Conservation (phyloP, 202 grass and related monocot species). For the Dendrocalamus latiflorus region DNA sequence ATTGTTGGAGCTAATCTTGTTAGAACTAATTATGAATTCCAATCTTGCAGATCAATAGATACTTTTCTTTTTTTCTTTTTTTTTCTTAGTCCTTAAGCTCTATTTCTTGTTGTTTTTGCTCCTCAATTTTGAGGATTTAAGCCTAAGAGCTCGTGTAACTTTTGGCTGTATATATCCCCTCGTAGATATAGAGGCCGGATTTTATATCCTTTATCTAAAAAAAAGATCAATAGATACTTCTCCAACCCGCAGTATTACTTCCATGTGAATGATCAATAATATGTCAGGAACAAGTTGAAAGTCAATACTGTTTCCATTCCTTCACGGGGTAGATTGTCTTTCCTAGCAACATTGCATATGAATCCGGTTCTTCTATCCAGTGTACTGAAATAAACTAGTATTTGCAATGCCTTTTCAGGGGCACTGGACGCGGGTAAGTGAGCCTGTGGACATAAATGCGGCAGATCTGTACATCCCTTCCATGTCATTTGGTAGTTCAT, state of each 20-base stretch:
- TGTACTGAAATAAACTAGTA: not conserved
- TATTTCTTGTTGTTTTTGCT: too few relatives aligned
- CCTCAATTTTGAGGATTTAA: too few relatives aligned
- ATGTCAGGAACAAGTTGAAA: conserved; percentile 88
- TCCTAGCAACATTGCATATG: not conserved
- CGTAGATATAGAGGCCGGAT: too few relatives aligned
- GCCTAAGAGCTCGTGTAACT: too few relatives aligned
- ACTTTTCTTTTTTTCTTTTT: too few relatives aligned
- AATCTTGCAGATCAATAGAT: too few relatives aligned
- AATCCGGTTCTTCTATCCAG: not conserved
- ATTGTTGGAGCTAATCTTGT: too few relatives aligned
- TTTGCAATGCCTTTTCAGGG: conserved; percentile 43
- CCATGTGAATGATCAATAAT: conserved; percentile 96
- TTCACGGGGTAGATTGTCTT: conserved; percentile 60
- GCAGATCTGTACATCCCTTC: conserved; percentile 95
- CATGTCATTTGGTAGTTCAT: conserved; percentile 92
- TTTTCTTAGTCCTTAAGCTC: too few relatives aligned
- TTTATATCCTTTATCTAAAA: too few relatives aligned
- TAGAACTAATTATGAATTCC: too few relatives aligned
- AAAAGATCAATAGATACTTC: conserved; percentile 74
- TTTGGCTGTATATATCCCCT: too few relatives aligned
- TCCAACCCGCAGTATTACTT: conserved; percentile 96
- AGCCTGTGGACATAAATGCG: conserved; percentile 85
- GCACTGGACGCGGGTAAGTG: conserved; percentile 87
- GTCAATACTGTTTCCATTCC: conserved; percentile 78